Conservation (phyloP, 176 grass and related monocot genomes). For the Bothriochloa decipiens region DNA sequence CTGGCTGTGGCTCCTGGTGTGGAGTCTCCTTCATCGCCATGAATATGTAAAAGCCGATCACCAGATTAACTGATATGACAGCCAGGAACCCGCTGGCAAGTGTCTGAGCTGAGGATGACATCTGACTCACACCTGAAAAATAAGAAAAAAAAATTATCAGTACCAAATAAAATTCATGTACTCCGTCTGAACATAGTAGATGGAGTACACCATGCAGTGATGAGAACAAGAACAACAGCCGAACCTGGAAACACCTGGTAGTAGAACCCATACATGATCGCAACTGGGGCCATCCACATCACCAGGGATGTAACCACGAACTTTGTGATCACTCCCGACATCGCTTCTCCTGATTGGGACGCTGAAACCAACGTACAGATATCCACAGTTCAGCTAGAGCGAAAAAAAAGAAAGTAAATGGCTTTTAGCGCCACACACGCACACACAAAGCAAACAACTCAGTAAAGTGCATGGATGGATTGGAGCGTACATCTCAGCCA, state of each 20-base stretch:
- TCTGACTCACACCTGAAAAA: conserved; percentile 52
- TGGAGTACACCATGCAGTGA: not conserved
- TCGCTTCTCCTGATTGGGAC: conserved; percentile 36
- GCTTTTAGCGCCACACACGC: not conserved
- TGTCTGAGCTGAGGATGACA: conserved; percentile 73
- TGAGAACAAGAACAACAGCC: conserved; percentile 4
- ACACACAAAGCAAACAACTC: not conserved
- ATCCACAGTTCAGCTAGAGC: not conserved
- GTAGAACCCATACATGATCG: conserved; percentile 81
- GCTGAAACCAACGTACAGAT: not conserved
- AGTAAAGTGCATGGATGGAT: no score
- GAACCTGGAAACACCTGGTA: conserved; percentile 81
- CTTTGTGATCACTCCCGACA: conserved; percentile 75
- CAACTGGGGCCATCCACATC: conserved; percentile 85
- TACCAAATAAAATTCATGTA: not conserved
- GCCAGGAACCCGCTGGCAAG: conserved; percentile 82
- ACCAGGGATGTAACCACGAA: conserved; percentile 71
- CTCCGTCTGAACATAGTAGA: not conserved
- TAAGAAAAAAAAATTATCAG: not conserved
- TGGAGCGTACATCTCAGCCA: not conserved
- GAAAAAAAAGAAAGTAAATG: not conserved
- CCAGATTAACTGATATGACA: conserved; percentile 84
- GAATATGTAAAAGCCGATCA: conserved; percentile 78
- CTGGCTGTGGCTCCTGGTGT: conserved; percentile 68
- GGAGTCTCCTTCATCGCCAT: conserved; percentile 80